These are phyloP conservation scores for Gossypium ekmanianum DNA, from an alignment of 345 rosid genomes.

Conservation along the genomic window DNA sequence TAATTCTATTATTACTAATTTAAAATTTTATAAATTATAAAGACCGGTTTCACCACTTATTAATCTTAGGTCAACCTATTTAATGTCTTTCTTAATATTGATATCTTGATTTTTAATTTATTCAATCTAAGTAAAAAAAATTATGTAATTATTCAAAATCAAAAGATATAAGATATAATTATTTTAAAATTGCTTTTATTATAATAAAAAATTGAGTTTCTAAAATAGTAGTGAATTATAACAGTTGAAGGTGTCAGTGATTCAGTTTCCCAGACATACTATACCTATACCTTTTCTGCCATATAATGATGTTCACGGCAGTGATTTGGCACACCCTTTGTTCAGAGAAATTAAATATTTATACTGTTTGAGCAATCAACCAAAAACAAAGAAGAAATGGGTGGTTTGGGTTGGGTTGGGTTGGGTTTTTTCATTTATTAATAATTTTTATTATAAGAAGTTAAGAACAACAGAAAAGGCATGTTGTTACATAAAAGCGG, in stretches of 20 bases:
- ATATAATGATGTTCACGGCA: not conserved
- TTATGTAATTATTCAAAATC: no score
- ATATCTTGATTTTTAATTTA: no score
- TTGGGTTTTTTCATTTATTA: not conserved
- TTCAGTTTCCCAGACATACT: not conserved
- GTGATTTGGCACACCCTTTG: not conserved
- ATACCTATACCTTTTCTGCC: not conserved
- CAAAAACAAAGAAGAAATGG: not conserved
- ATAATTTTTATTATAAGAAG: not conserved
- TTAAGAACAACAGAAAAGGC: not conserved
- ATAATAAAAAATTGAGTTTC: no score
- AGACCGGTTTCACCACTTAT: rapidly evolving
- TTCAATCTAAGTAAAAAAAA: no score
- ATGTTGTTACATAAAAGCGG: not conserved
- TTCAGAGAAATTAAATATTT: not conserved
- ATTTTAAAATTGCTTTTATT: no score
- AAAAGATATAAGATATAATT: no score
- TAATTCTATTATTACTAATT: no score
- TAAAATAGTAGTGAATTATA: not conserved
- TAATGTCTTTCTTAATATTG: no score
- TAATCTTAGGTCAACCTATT: no score
- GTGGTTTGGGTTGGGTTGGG: not conserved
- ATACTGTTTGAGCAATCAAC: not conserved
- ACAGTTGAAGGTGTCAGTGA: not conserved
- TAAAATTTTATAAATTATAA: no score